Base-by-base conservation (phyloP, 257 asterid genomes). In the Henckelia pumila region DNA sequence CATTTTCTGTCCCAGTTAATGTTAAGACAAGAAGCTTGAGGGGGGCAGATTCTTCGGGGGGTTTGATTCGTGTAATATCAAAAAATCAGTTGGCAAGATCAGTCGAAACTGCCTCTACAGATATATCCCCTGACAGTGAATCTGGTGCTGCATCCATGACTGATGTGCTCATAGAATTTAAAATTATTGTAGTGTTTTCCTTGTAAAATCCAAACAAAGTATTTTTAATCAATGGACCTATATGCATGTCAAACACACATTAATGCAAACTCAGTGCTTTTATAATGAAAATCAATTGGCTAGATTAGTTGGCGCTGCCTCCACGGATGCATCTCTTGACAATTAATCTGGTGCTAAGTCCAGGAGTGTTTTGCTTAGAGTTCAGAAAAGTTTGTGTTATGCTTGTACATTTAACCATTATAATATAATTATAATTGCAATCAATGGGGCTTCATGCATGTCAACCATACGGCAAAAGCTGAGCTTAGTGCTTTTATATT, bases 1-100 rank as follows among this genome's bases (percentile, higher is more conserved):
- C 97, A 17, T 78, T 85, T 63, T 93, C 99, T 63, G 99, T 93
- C 69, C 99, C 99, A 63, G 80, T 85, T 50, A 86, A 93, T 76
- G 80, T 85, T 40, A 93, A 86, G 79, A 37, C 78, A 17, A 77
- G 88, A 80, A 89, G 92, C 82, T 83, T 88, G 73, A 83, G 92
- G 83, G 78, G 86, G 79, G 69, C 82, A 19, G 92, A 84, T 76
- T 88, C 97, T 9, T 74, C 85, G 26, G 93, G 97, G 74, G 81
- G 80, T 76, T 81, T 93, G 83, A 79, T 90, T 65, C 95, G 99
- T 63, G 95, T 93, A 67, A 85, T 88, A 81, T 84, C 99, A 40
- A 67, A 73, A 70, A 78, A 70, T 70, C 84, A 78, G 72, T 75
- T 80, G 69, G 64, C 87, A 60, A 67, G 76, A 44, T 29, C 82